Evolutionary conservation across 116 monocot genomes (phyloP).

Genomic region (Dioscorea cayenensis): DNA sequence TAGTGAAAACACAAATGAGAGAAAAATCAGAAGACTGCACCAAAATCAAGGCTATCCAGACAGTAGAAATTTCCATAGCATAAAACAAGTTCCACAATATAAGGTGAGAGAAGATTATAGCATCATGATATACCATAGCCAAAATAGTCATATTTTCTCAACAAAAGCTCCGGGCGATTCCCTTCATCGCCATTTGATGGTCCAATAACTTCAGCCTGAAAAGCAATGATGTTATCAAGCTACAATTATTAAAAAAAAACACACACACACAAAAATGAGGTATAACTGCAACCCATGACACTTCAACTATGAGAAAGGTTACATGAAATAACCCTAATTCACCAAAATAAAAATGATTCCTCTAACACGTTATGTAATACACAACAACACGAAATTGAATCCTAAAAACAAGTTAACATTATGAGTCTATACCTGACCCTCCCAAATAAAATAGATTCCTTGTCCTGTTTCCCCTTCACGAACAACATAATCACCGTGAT

Average conservation of each 20-base stretch:
- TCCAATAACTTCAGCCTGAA: slow-evolving; percentile 86
- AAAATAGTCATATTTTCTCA: slow-evolving; percentile 89
- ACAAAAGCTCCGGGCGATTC: slow-evolving; percentile 46
- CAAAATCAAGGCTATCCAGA: neutral
- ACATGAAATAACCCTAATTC: no score
- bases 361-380: neutral
- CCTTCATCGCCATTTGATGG: slow-evolving; percentile 47
- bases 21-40: no score
- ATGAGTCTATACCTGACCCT: slow-evolving; percentile 59
- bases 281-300: no score
- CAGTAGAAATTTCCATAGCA: neutral
- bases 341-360: neutral
- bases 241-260: neutral
- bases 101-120: no score
- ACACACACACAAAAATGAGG: neutral
- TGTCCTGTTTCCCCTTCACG: slow-evolving; percentile 67
- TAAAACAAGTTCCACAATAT: neutral
- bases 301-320: no score
- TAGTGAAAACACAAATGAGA: no score
- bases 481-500: slow-evolving; percentile 65
- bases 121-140: slow-evolving; percentile 50
- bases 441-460: slow-evolving; percentile 80
- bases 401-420: neutral
- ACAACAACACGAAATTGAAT: neutral
- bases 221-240: slow-evolving; percentile 4